Percentiles rank a stretch among this genome's conserved stretches.
phyloP scores from a whole-genome alignment of 306 rosid species.

The Coriaria nepalensis region DNA sequence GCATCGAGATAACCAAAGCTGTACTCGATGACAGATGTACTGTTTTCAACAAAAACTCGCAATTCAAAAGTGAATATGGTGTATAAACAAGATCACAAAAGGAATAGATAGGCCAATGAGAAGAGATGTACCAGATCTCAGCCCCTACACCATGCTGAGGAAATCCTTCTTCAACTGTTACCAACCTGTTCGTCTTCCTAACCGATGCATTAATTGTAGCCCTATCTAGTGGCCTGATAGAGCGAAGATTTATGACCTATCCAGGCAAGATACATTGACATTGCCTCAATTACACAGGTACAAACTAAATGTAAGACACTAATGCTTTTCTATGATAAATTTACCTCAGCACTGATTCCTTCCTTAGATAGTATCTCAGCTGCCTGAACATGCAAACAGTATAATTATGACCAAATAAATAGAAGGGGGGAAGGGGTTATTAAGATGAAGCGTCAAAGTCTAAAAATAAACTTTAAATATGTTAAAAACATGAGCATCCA shows the following conservation, averaged over 20 bases:
- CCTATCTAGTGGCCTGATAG: conserved; percentile 93
- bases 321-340: conserved; percentile 2
- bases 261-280: conserved; percentile 7
- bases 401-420: conserved; percentile 13
- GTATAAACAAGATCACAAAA: conserved; percentile 9
- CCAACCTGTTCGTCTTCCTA: conserved; percentile 82
- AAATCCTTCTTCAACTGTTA: conserved; percentile 97
- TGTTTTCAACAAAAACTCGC: conserved; percentile 17
- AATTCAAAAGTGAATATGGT: conserved; percentile 1
- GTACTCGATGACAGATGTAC: conserved; percentile 86
- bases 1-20: conserved; percentile 97
- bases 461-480: no score
- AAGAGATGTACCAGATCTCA: conserved; percentile 71
- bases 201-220: conserved; percentile 83
- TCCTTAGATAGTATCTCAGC: conserved; percentile 82
- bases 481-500: no score
- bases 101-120: conserved; percentile 6
- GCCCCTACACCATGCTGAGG: conserved; percentile 99
- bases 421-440: conserved; percentile 2
- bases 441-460: no score
- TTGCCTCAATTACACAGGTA: conserved; percentile 8
- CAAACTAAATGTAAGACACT: neutral
- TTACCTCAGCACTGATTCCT: conserved; percentile 95
- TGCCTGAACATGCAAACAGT: conserved; percentile 50
- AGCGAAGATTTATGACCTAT: conserved; percentile 83